Conservation (phyloP, 169 alveolate genomes). For the Plasmodium gonderi region DNA sequence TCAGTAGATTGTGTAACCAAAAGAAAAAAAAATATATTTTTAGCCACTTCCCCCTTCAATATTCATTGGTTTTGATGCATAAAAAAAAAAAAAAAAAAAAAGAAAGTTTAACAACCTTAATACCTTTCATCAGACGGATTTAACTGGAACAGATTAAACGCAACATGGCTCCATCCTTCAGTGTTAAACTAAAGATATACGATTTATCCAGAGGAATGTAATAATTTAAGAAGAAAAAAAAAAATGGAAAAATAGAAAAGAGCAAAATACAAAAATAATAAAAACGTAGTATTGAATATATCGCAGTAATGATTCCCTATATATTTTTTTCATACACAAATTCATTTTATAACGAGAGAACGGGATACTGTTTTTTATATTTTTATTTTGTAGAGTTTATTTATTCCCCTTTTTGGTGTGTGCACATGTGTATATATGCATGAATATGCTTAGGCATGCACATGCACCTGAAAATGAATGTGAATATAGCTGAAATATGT, state of each 20-base stretch:
- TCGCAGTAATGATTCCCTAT: too few species aligned
- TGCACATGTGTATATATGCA: background rate
- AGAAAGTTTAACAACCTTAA: background rate
- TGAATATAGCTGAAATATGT: background rate
- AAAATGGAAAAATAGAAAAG: background rate
- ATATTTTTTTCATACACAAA: too few species aligned
- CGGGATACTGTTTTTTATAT: background rate
- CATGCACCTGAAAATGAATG: background rate
- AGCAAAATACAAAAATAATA: too few species aligned
- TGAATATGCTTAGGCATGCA: background rate
- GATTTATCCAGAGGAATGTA: constrained; percentile 74
- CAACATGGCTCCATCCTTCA: constrained; percentile 23
- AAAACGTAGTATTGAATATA: too few species aligned
- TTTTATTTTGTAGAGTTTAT: background rate
- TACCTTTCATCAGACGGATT: background rate
- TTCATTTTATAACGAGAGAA: too few species aligned
- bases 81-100: background rate
- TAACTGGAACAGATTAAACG: background rate
- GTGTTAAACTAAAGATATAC: constrained; percentile 57
- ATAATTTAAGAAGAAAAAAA: background rate
- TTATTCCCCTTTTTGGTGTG: too few species aligned
- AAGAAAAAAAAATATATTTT: background rate
- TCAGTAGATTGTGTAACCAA: background rate
- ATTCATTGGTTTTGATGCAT: background rate
- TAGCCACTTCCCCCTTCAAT: background rate